A percentile compares a stretch with the other conserved stretches of the same genome.
Evolutionary conservation across 208 protist genomes (phyloP).

Genomic region (Leptomonas pyrrhocoris): DNA sequence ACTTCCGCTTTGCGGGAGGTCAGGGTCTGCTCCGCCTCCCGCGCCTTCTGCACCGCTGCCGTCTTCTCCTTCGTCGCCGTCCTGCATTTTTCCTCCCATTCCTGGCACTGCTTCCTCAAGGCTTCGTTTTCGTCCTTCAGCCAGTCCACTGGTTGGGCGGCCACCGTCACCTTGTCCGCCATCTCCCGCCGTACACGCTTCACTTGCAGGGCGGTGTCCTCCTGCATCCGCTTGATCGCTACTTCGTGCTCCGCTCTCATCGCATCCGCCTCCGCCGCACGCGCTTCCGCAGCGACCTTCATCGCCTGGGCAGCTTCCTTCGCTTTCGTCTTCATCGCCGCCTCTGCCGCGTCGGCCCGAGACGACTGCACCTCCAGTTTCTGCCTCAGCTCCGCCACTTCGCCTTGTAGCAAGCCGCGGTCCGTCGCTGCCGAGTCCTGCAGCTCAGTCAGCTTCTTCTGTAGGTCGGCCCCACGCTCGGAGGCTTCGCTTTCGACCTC

Average conservation of each 20-base stretch:
- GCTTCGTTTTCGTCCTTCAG: conserved; percentile 40
- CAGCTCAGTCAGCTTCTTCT: conserved; percentile 10
- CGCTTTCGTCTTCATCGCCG: background rate
- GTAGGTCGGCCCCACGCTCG: background rate
- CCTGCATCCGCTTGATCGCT: background rate
- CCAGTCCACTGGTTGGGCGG: conserved; percentile 38
- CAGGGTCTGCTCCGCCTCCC: conserved; percentile 21
- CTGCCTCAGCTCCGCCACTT: conserved; percentile 11
- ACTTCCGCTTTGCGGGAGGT: conserved; percentile 16
- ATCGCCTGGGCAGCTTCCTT: background rate
- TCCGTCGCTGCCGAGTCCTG: conserved; percentile 3
- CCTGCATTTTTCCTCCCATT: conserved; percentile 23
- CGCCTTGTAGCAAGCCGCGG: conserved; percentile 7
- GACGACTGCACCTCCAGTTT: conserved; percentile 10
- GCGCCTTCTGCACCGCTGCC: conserved; percentile 5
- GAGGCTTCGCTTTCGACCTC: background rate
- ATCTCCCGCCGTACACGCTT: conserved; percentile 13
- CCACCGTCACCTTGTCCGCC: conserved; percentile 21
- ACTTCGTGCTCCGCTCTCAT: conserved; percentile 14
- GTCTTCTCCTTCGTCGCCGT: conserved; percentile 16
- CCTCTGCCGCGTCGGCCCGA: conserved; percentile 10
- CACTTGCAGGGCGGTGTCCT: conserved; percentile 19
- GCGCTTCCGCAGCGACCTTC: conserved; percentile 4
- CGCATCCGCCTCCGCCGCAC: background rate
- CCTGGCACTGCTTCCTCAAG: conserved; percentile 23